Conservation (phyloP, 441 rosid genomes). For the Capsella rubella region DNA sequence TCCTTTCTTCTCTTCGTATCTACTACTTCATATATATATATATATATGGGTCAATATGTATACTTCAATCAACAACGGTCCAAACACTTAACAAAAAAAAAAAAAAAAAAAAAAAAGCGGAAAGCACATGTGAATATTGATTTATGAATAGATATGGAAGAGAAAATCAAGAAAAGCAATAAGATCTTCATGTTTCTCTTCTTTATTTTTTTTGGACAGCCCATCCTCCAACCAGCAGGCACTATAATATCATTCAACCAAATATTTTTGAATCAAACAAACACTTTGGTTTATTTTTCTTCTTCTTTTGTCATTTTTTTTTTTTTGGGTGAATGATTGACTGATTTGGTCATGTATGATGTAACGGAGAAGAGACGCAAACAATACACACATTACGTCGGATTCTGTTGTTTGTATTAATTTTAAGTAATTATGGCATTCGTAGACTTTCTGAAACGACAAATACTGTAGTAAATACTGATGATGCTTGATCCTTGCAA, state of each 20-base stretch:
- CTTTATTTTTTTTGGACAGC: constrained; percentile 12
- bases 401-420: not conserved
- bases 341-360: constrained; percentile 23
- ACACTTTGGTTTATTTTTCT: constrained; percentile 1
- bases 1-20: constrained; percentile 17
- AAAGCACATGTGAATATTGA: constrained; percentile 37
- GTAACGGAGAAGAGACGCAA: constrained; percentile 19
- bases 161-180: constrained; percentile 33
- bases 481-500: no score
- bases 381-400: not conserved
- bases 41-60: constrained; percentile 26
- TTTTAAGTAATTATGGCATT: constrained; percentile 20
- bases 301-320: not conserved
- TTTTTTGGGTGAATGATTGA: constrained; percentile 10
- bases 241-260: constrained; percentile 12
- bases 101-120: constrained; percentile 15
- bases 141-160: constrained; percentile 36
- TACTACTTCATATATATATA: not conserved
- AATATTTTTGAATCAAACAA: constrained; percentile 10
- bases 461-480: no score
- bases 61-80: constrained; percentile 40
- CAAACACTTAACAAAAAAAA: constrained; percentile 9
- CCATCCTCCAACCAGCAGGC: constrained; percentile 31
- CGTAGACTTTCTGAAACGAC: not conserved
- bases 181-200: constrained; percentile 43